Evolutionary conservation across 192 early-diverging fungal species (phyloP), one percentile per base, ranked within the genome.

Genomic region (Lobosporangium transversale): DNA sequence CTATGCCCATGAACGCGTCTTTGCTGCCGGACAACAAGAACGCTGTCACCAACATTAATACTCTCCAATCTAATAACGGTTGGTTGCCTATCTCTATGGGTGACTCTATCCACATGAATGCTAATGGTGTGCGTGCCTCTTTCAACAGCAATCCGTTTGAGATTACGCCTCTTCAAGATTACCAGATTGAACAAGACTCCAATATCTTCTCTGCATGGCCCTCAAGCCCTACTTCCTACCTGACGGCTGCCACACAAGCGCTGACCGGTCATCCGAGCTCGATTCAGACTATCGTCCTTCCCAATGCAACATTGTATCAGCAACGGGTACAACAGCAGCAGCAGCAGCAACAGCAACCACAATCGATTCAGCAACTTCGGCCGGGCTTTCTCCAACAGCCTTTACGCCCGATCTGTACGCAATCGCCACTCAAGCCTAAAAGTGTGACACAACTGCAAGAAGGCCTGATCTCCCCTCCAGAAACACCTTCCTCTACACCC

Each of bases 21-120:
- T 33, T 68, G 49, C 47, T 68, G 66, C 66, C 59, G 66, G 66
- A 68, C 66, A 68, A 53, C 56, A 68, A 58, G 37, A 47, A 53
- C 49, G 9, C 35, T 4, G 23, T 59, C 35, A 2, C 45, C 14
- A 49, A 35, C 27, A 17, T 49, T 21, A 53, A 32, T 48, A 14
- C 48, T 18, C 30, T 59, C 24, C 55, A 58, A 27, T 24, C 21
- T 43, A 15, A 32, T 14, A 1, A 47, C 20, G 61, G 24, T 37
- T 57, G 18, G 55, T 20, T 26, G n/a, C 10, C 23, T 18, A n/a
- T 32, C 5, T 23, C 57, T 17, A 20, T 47, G 20, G 20, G 29
- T 23, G 11, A 40, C 50, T 1, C 21, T 60, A 36, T 31, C 63
- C 32, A 27, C 45, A 33, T 15, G 0, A 12, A 43, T 40, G 21